A percentile compares a stretch with the other conserved stretches of the same genome.
phyloP scores from a whole-genome alignment of 306 rosid species.

The Medicago lupulina region DNA sequence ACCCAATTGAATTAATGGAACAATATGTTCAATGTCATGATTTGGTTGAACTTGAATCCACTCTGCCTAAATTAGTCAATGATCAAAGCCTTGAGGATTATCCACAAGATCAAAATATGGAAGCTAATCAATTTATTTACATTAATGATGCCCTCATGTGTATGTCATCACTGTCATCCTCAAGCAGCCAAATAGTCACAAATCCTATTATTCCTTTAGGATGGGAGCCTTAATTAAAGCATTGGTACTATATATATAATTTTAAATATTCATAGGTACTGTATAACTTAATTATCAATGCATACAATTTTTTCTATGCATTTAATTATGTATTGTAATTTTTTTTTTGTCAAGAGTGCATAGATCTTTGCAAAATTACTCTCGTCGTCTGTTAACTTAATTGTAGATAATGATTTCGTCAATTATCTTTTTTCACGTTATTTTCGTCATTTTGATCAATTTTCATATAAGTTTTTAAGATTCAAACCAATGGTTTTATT shows the following conservation, averaged over 20 bases:
- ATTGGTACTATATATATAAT: not conserved
- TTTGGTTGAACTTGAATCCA: slow-evolving; percentile 38
- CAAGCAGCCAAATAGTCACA: slow-evolving; percentile 42
- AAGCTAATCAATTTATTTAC: slow-evolving; percentile 56
- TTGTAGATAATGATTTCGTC: too few species aligned
- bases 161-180: slow-evolving; percentile 48
- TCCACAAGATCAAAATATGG: slow-evolving; percentile 46
- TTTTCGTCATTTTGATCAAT: too few species aligned
- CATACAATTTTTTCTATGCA: not conserved
- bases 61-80: slow-evolving; percentile 46
- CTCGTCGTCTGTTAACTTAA: too few species aligned
- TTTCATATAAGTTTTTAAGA: too few species aligned
- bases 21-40: slow-evolving; percentile 36
- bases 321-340: slow-evolving; percentile 22
- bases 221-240: slow-evolving; percentile 38
- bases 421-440: too few species aligned
- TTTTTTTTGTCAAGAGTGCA: slow-evolving; percentile 30
- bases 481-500: too few species aligned
- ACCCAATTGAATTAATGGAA: slow-evolving; percentile 39
- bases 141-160: slow-evolving; percentile 46
- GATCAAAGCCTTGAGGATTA: slow-evolving; percentile 53
- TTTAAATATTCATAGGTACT: not conserved
- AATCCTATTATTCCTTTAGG: slow-evolving; percentile 42
- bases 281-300: slow-evolving; percentile 7
- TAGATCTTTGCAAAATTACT: not conserved